phyloP scores from a whole-genome alignment of 768 basidiomycete genomes.

The Leccinum sublutescens region DNA sequence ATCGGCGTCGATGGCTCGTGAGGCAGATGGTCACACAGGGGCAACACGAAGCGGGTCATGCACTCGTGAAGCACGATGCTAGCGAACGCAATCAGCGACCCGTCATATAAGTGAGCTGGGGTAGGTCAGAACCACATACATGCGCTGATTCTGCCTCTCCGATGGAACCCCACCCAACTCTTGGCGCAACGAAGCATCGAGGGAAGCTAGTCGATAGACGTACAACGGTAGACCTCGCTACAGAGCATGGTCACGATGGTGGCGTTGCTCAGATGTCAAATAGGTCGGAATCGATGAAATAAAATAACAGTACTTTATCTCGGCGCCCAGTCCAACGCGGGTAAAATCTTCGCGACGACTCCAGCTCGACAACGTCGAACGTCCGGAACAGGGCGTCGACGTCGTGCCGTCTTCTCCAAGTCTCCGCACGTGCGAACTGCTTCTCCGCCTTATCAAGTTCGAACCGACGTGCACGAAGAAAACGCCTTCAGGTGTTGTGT shows the following conservation, averaged over 20 bases:
- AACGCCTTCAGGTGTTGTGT: slow-evolving; percentile 52
- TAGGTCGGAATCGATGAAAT: background rate
- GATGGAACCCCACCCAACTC: slow-evolving; percentile 55
- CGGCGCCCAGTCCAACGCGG: slow-evolving; percentile 80
- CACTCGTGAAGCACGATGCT: slow-evolving; percentile 67
- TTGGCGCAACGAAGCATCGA: slow-evolving; percentile 50
- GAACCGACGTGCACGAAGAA: slow-evolving; percentile 77
- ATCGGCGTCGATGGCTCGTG: slow-evolving; percentile 54
- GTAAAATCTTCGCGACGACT: slow-evolving; percentile 60
- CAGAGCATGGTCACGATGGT: background rate
- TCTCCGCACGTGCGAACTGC: slow-evolving; percentile 66
- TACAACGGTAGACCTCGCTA: slow-evolving; percentile 71
- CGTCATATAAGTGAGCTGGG: too few relatives aligned
- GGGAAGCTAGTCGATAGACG: slow-evolving; percentile 69
- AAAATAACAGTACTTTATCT: slow-evolving; percentile 53
- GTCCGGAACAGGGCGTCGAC: slow-evolving; percentile 62
- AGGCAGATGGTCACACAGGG: slow-evolving; percentile 60
- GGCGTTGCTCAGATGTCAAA: background rate
- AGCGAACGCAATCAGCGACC: background rate
- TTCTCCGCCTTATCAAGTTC: slow-evolving; percentile 59
- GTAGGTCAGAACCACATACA: slow-evolving; percentile 45
- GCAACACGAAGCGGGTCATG: slow-evolving; percentile 64
- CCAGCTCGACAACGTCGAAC: slow-evolving; percentile 60
- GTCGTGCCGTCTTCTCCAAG: slow-evolving; percentile 63
- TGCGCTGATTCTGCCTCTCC: slow-evolving; percentile 62